These are phyloP conservation scores for Rhododendron griersonianum DNA, from an alignment of 148 eudicot genomes.

Conservation along the genomic window DNA sequence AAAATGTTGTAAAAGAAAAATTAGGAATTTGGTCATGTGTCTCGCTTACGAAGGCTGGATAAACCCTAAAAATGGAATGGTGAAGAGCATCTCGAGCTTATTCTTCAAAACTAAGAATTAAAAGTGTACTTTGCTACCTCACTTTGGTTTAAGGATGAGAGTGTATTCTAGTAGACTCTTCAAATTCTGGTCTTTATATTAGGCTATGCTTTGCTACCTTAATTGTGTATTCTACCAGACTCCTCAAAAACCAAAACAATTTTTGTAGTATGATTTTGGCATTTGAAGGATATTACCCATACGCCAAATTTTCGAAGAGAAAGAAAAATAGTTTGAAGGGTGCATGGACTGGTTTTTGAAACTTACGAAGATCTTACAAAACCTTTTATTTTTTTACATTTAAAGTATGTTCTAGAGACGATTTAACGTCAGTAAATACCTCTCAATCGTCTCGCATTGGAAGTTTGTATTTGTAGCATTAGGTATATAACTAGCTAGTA, in stretches of 20 bases:
- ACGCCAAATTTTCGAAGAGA: neutral
- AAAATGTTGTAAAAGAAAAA: neutral
- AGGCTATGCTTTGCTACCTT: neutral
- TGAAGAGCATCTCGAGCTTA: neutral
- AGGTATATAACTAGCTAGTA: neutral
- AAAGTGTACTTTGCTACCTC: neutral
- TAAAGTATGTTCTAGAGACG: neutral
- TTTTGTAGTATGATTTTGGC: neutral
- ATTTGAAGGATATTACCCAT: neutral
- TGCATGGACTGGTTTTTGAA: neutral
- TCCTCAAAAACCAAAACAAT: neutral
- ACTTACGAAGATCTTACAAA: too few relatives aligned
- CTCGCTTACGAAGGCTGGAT: neutral
- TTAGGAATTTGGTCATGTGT: neutral
- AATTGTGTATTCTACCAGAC: neutral
- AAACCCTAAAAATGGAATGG: neutral
- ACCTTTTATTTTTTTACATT: neutral
- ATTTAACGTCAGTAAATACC: neutral
- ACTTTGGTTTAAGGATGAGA: neutral
- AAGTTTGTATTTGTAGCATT: neutral
- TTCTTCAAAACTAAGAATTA: neutral
- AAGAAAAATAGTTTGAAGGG: neutral
- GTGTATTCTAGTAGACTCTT: neutral
- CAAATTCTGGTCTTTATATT: neutral
- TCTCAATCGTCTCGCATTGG: neutral